These are phyloP conservation scores for Amesomyces nigricolor DNA, from an alignment of 2,329 filamentous ascomycete species.

Conservation along the genomic window DNA sequence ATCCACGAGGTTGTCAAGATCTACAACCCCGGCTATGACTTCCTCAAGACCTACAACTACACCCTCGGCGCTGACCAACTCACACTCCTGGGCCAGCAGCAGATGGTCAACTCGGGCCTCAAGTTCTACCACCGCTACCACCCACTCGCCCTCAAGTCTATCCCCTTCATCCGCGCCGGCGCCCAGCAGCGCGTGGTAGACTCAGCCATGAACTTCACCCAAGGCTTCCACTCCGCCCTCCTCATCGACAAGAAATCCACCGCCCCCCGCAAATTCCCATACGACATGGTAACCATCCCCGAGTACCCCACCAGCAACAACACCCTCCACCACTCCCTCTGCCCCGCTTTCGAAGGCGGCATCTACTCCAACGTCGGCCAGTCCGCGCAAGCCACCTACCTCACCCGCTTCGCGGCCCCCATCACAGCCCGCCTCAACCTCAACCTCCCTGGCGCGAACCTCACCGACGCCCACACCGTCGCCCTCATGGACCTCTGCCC, in stretches of 20 bases:
- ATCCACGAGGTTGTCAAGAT: conserved; percentile 54
- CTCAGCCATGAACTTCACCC: conserved; percentile 69
- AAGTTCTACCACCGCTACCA: conserved; percentile 72
- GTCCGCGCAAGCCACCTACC: conserved; percentile 53
- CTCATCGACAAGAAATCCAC: conserved; percentile 33
- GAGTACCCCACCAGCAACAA: conserved; percentile 69
- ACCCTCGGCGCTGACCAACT: conserved; percentile 47
- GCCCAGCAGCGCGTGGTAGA: conserved; percentile 37
- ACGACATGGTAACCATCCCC: conserved; percentile 60
- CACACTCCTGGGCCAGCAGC: conserved; percentile 59
- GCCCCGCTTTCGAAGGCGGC: conserved; percentile 62
- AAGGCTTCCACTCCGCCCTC: conserved; percentile 63
- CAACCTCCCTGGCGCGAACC: conserved; percentile 60
- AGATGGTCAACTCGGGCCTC: conserved; percentile 69
- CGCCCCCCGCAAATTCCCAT: conserved; percentile 40
- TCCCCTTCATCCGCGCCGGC: conserved; percentile 45
- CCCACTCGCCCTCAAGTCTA: conserved; percentile 41
- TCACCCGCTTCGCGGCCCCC: conserved; percentile 56
- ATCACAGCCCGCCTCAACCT: conserved; percentile 66
- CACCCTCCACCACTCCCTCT: conserved; percentile 70
- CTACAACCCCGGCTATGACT: conserved; percentile 61
- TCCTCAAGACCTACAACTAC: conserved; percentile 68
- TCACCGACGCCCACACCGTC: conserved; percentile 58
- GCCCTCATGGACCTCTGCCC: conserved; percentile 85
- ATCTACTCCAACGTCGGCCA: conserved; percentile 43